Evolutionary conservation across 73 alveolate genomes (phyloP), one percentile per base, ranked within the genome.

Genomic region (Urostyla sp.): DNA sequence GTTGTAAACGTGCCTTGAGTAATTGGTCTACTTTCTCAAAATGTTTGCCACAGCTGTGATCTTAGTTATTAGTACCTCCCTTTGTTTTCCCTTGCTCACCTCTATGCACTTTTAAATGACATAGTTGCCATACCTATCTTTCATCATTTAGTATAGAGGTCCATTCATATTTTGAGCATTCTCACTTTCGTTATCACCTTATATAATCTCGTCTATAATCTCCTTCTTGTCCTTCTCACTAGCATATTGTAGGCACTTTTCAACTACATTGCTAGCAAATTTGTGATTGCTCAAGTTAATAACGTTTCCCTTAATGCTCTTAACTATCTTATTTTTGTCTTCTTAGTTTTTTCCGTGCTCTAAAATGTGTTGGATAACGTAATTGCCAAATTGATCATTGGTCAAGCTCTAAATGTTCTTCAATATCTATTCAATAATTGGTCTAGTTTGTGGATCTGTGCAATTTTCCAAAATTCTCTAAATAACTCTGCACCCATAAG

Each of bases 401-500:
- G 85, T 78, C 87, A 84, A 82, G 90, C 76, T 75, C 44, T 35
- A 55, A 23, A 89, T 75, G 35, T 80, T 78, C 28, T 50, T 82
- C 60, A 85, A 56, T 52, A 94, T 79, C 59, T 87, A 94, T 21
- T 80, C 93, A 28, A 94, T 79, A 40, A 91, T 45, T 53, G 87
- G 84, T 6, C 81, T 54, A 44, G 90, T 80, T 57, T 80, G 80
- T 27, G 67, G 84, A 30, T 75, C 72, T 13, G 85, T 59, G 26
- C 94, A 66, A 54, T 82, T 87, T 66, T 96, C 98, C 49, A 95
- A 45, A 23, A 92, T 67, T 82, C 97, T 89, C 82, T 95, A 96
- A 26, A 95, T 84, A 34, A 95, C 99, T 46, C 99, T 75, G 72
- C 99, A 95, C 38, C 99, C 99, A 51, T 91, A 94, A 78, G 90